Conservation (phyloP, 2,329 filamentous ascomycete genomes). For the Penicillium sp. region DNA sequence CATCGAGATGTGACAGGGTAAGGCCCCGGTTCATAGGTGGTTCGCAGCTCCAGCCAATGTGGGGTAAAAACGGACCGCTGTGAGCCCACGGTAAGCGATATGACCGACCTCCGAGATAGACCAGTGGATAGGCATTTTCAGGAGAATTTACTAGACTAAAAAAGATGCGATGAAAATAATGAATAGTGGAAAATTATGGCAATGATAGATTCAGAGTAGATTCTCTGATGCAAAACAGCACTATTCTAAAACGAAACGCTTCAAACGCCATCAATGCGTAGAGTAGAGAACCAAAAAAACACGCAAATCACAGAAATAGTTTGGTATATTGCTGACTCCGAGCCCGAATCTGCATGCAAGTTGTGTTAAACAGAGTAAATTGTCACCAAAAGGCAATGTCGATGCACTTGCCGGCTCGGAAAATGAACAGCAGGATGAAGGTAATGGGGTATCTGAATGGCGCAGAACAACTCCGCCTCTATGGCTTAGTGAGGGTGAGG, state of each 20-base stretch:
- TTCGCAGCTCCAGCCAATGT: slow-evolving; percentile 1
- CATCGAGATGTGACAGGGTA: background rate
- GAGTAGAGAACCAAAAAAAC: slow-evolving; percentile 10
- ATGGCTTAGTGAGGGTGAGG: background rate
- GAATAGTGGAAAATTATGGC: background rate
- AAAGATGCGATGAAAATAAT: background rate
- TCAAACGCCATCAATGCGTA: slow-evolving; percentile 25
- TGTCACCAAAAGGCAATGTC: slow-evolving; percentile 20
- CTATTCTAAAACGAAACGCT: slow-evolving; percentile 6
- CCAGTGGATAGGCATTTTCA: too few species aligned
- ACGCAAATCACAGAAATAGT: slow-evolving; percentile 10
- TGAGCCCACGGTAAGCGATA: background rate
- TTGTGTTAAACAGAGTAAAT: slow-evolving; percentile 31
- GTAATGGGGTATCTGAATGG: slow-evolving; percentile 19
- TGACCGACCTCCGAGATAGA: background rate
- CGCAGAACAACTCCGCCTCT: slow-evolving; percentile 11
- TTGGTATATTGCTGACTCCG: slow-evolving; percentile 25
- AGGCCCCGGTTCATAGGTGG: background rate
- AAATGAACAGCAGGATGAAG: slow-evolving; percentile 14
- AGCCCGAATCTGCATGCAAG: slow-evolving; percentile 31
- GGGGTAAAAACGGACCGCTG: background rate
- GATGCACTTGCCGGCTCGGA: slow-evolving; percentile 22
- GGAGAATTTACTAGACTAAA: background rate
- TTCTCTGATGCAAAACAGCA: slow-evolving; percentile 1
- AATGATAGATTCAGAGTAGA: slow-evolving; percentile 1